Evolutionary conservation across 345 rosid genomes (phyloP).

Genomic region (Citrus australasica): DNA sequence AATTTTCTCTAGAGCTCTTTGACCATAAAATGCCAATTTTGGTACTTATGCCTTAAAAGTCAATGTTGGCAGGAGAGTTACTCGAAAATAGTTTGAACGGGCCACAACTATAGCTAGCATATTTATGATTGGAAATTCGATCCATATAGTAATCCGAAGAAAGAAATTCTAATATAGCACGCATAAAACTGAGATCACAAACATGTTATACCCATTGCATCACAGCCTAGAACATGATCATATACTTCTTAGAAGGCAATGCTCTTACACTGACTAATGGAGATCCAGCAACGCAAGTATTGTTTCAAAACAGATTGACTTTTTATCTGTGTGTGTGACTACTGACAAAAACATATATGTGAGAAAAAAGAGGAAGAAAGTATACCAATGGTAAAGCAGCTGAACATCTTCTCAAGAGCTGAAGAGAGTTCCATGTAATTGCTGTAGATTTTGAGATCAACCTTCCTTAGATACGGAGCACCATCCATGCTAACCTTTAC

Average conservation of each 20-base stretch:
- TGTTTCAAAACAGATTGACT: not conserved
- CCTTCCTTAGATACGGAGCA: slow-evolving; percentile 56
- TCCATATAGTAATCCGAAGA: not conserved
- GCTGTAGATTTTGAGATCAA: slow-evolving; percentile 40
- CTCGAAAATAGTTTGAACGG: not conserved
- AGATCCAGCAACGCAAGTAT: not conserved
- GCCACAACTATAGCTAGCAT: not conserved
- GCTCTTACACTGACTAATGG: not conserved
- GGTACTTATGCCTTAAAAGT: not conserved
- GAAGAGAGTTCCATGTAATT: slow-evolving; percentile 40
- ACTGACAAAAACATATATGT: not conserved
- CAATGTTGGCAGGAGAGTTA: not conserved
- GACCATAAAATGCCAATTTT: not conserved
- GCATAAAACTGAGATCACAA: too few relatives aligned
- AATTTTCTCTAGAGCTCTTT: not conserved
- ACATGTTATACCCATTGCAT: not conserved
- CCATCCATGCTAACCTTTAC: slow-evolving; percentile 72
- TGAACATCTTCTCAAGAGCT: slow-evolving; percentile 58
- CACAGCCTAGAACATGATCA: not conserved
- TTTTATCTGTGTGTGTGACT: not conserved
- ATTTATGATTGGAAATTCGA: not conserved
- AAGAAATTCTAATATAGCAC: not conserved
- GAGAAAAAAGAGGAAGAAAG: not conserved
- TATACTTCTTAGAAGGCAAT: not conserved
- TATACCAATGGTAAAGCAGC: slow-evolving; percentile 57